Evolutionary conservation across 2,329 filamentous ascomycete genomes (phyloP), one percentile per base, ranked within the genome.

Genomic region (Clonostachys chloroleuca): DNA sequence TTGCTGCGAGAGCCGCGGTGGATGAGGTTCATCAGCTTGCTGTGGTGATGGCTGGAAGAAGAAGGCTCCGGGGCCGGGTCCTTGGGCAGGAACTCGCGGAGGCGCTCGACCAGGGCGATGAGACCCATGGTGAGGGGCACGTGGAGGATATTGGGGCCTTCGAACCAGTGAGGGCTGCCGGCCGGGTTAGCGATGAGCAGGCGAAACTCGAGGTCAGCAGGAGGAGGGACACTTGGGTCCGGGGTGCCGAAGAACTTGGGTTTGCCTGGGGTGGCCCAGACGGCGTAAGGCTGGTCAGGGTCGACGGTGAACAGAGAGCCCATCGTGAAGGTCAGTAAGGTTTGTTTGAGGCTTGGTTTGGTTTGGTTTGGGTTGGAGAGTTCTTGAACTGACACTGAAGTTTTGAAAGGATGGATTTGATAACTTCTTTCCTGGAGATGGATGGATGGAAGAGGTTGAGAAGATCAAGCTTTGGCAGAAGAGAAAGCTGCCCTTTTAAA

Each of bases 111-210:
- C 14, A 64, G 60, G 45, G 59, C 54, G 6, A 50, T 53, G 34
- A 59, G 56, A 10, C 52, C 52, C 9, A 56, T 55, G 16, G 47
- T 40, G 34, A 52, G 42, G 14, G 54, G 40, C 39, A 60, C 47
- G 18, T 46, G 41, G 12, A 60, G 44, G 10, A 52, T 52, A 9
- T 41, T 34, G 6, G 42, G n/a, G 7, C 52, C 55, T 37, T 54
- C 41, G n/a, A 59, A 54, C 57, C 57, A 60, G 9, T 55, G 52
- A 37, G 56, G 47, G 6, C 57, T 59, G 42, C 54, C 52, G 13
- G 44, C 46, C 14, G 48, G 44, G 35, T 59, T 53, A 46, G 55
- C 43, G 34, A 59, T 41, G 33, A 59, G 45, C 30, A 59, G 57
- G 14, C 53, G 48, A n/a, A 60, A 59, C 6, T 13, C 18, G 42